phyloP scores from a whole-genome alignment of 148 eudicot genomes.

The Camellia japonica region DNA sequence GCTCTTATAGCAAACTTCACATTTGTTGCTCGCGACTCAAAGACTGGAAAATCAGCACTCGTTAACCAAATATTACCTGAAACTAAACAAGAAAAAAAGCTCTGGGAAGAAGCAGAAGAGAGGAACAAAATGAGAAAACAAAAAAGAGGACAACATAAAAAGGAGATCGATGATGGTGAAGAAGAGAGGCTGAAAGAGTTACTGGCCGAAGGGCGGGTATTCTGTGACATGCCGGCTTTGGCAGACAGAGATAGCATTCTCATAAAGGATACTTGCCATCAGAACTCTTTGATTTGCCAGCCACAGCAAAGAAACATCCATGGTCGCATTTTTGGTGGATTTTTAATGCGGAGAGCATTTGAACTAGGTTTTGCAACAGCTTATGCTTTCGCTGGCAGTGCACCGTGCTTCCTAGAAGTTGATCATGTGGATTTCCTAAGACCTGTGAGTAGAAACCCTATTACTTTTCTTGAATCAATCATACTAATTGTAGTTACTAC shows the following conservation, averaged over 20 bases:
- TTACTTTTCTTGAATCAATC: background rate
- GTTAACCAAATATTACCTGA: conserved; percentile 68
- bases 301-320: conserved; percentile 92
- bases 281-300: conserved; percentile 80
- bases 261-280: conserved; percentile 70
- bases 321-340: conserved; percentile 94
- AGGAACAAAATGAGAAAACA: conserved; percentile 63
- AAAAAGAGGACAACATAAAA: conserved; percentile 51
- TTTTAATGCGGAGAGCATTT: conserved; percentile 84
- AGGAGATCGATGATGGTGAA: conserved; percentile 40
- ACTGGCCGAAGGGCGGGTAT: conserved; percentile 75
- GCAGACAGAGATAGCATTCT: conserved; percentile 92
- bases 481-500: background rate
- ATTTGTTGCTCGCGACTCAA: conserved; percentile 84
- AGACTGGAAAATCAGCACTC: conserved; percentile 75
- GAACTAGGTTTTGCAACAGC: conserved; percentile 83
- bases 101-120: conserved; percentile 86
- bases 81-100: conserved; percentile 56
- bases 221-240: conserved; percentile 88
- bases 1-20: conserved; percentile 94
- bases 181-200: conserved; percentile 48
- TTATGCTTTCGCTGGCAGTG: conserved; percentile 86
- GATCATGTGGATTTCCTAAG: conserved; percentile 93
- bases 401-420: conserved; percentile 82
- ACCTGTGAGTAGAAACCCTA: conserved; percentile 58